phyloP scores from a whole-genome alignment of 139 green algal genomes.

The Chlamydomonas schloesseri region DNA sequence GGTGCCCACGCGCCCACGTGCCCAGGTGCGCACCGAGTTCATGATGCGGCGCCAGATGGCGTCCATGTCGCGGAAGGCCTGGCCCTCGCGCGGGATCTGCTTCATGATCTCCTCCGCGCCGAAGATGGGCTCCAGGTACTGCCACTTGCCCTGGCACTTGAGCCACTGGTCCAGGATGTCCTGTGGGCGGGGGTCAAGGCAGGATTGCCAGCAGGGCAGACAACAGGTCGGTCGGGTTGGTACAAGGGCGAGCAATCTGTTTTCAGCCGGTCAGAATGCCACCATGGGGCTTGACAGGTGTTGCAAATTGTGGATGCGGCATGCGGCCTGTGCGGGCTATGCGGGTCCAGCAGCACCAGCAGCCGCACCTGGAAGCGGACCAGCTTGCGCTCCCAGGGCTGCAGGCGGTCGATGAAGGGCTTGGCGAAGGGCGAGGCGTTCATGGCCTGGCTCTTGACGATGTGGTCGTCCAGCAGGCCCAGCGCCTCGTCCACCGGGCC shows the following conservation, averaged over 20 bases:
- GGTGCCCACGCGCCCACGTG: too few relatives aligned
- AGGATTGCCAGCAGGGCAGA: too few relatives aligned
- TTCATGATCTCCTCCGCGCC: conserved; percentile 77
- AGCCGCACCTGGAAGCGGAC: conserved; percentile 69
- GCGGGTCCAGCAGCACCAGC: too few relatives aligned
- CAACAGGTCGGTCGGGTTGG: too few relatives aligned
- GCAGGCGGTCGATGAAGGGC: conserved; percentile 74
- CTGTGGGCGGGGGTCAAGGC: conserved; percentile 51
- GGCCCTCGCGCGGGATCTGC: conserved; percentile 75
- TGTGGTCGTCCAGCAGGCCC: conserved; percentile 86
- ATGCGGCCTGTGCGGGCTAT: too few relatives aligned
- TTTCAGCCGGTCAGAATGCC: too few relatives aligned
- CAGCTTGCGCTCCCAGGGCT: conserved; percentile 77
- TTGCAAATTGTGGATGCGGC: too few relatives aligned
- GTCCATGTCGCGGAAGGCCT: conserved; percentile 77
- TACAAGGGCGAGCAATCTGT: too few relatives aligned
- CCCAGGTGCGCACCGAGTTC: conserved; percentile 23
- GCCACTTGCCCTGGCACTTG: conserved; percentile 74
- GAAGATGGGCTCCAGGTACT: conserved; percentile 85
- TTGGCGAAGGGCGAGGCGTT: conserved; percentile 73
- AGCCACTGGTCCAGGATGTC: conserved; percentile 80
- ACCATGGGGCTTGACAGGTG: too few relatives aligned
- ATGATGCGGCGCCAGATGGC: conserved; percentile 80
- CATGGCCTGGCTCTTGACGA: conserved; percentile 81
- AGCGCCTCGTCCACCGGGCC: conserved; percentile 82